These are phyloP conservation scores for Trypethelium eluteriae DNA, from an alignment of 495 filamentous ascomycete genomes.

Conservation along the genomic window DNA sequence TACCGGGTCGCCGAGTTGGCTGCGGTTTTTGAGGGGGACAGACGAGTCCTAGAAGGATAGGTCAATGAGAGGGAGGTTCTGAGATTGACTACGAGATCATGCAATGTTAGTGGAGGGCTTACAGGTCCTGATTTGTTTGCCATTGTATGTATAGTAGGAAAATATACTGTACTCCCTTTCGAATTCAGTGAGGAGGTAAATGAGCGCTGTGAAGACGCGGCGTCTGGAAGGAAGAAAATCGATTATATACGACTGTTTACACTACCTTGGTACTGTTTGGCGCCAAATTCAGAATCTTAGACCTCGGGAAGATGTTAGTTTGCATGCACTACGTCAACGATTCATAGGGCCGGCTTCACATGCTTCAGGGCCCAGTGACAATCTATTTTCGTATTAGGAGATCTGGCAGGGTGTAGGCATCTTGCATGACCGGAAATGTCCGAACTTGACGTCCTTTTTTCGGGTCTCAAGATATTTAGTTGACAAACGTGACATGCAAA, in stretches of 20 bases:
- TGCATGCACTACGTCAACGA: slow-evolving; percentile 6
- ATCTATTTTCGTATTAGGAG: background rate
- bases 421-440: slow-evolving; percentile 2
- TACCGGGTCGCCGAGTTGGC: slow-evolving; percentile 25
- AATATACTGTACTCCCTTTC: background rate
- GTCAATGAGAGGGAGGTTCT: background rate
- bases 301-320: background rate
- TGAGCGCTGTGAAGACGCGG: background rate
- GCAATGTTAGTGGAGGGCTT: background rate
- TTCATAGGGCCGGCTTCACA: background rate
- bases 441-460: background rate
- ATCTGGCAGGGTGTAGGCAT: background rate
- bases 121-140: background rate
- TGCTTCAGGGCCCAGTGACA: background rate
- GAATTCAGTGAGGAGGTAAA: background rate
- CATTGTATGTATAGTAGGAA: background rate
- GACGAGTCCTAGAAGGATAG: background rate
- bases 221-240: background rate
- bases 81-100: background rate
- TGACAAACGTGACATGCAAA: no score
- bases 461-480: background rate
- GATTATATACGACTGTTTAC: background rate
- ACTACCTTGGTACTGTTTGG: background rate
- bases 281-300: background rate
- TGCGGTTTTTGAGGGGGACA: background rate